Evolutionary conservation across 2,329 filamentous ascomycete species (phyloP), one percentile per base, ranked within the genome.

Genomic region (Arachnopeziza araneosa): DNA sequence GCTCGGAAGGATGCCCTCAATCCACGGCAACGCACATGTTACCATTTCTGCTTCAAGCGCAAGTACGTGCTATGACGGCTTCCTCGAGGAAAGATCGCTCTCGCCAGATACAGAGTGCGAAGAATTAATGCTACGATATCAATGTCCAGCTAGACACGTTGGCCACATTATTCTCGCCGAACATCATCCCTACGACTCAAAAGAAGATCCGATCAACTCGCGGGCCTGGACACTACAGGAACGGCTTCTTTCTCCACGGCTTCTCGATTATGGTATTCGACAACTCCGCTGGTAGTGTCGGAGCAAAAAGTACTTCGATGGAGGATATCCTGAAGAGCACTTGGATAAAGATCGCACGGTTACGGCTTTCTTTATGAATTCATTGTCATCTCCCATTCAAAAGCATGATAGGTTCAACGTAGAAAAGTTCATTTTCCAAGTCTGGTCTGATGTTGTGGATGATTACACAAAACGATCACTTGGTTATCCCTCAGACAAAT

Each of bases 151-250:
- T 44, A 12, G 36, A 7, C 4, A 44, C 6, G 17, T 44, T 3
- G 17, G 36, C 2, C 36, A 44, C 12, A 44, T 44, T 19, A 44
- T 17, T 12, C 36, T 44, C 17, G 9, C 36, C 4, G 36, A 44
- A 44, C 17, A 44, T 44, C 36, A 44, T 44, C 17, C 36, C 17
- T 44, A 44, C 36, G 17, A 19, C 36, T 44, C 36, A 14, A 44
- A 44, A 19, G 36, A 44, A 44, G 17, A 44, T 19, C 36, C 36
- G 17, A 44, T 19, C 36, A 44, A 44, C 17, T 44, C 36, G 17
- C 26, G 56, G 21, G 56, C 50, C 19, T 58, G 56, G 50, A 58
- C 50, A 6, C 24, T 58, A 22, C 56, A 58, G 44, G 56, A 58
- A 48, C 22, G 52, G 12, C 12, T 58, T 17, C 56, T 58, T 24